Conservation (phyloP, 2,329 filamentous ascomycete genomes). For the Phialophora verrucosa region DNA sequence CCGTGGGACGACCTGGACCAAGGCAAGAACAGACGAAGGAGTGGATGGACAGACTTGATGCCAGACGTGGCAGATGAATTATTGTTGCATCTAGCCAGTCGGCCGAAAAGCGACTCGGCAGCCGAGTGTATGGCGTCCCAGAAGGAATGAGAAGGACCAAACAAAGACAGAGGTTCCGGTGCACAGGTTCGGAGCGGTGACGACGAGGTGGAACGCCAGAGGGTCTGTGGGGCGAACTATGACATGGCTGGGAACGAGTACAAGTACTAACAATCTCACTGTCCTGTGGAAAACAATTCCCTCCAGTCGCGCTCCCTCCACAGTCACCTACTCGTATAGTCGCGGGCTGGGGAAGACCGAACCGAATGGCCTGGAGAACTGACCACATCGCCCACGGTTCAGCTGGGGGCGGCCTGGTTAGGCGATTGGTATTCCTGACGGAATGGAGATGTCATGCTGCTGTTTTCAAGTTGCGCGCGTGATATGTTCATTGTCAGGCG, state of each 20-base stretch:
- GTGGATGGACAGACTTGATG: slow-evolving; percentile 12
- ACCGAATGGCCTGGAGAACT: slow-evolving; percentile 8
- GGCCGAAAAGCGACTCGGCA: slow-evolving; percentile 19
- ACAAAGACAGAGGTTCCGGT: not conserved
- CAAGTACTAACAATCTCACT: not conserved
- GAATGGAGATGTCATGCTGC: slow-evolving; percentile 9
- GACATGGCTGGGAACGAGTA: slow-evolving; percentile 4
- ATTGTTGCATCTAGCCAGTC: not conserved
- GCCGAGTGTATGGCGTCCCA: slow-evolving; percentile 14
- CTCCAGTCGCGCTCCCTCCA: not conserved
- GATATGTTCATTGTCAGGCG: slow-evolving; percentile 12
- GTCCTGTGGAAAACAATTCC: not conserved
- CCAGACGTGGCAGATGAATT: slow-evolving; percentile 22
- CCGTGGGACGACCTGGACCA: not conserved
- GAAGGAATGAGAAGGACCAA: slow-evolving; percentile 7
- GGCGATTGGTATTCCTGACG: slow-evolving; percentile 9
- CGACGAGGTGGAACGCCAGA: not conserved
- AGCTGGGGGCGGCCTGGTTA: slow-evolving; percentile 6
- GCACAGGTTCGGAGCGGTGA: not conserved
- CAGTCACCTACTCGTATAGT: not conserved
- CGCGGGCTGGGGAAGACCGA: not conserved
- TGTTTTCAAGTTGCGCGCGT: slow-evolving; percentile 17
- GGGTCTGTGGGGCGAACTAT: slow-evolving; percentile 13
- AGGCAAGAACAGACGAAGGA: slow-evolving; percentile 5
- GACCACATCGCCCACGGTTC: slow-evolving; percentile 7